phyloP scores from a whole-genome alignment of 768 basidiomycete genomes.

The Suillus occidentalis region DNA sequence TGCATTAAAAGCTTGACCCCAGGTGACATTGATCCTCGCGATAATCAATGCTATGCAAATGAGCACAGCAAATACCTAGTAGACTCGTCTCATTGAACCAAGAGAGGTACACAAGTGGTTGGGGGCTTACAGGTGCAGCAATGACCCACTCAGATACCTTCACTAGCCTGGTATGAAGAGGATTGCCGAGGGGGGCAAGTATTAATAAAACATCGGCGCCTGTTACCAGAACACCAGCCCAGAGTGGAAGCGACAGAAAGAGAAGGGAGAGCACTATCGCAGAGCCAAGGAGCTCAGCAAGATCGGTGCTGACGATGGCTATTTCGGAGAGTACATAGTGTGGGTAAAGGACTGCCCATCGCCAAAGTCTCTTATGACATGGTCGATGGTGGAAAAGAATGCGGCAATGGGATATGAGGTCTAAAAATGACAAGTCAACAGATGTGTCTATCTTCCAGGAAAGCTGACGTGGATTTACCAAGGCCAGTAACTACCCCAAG shows the following conservation, averaged over 20 bases:
- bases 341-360: conserved; percentile 64
- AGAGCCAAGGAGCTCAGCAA: conserved; percentile 80
- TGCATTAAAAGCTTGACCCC: conserved; percentile 73
- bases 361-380: conserved; percentile 52
- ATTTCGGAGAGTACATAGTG: conserved; percentile 65
- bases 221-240: conserved; percentile 71
- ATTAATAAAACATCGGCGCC: conserved; percentile 68
- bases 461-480: conserved; percentile 42
- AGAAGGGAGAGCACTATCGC: conserved; percentile 80
- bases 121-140: conserved; percentile 50
- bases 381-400: conserved; percentile 65
- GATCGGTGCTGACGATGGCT: conserved; percentile 75
- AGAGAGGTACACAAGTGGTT: not conserved
- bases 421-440: conserved; percentile 34
- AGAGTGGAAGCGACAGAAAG: conserved; percentile 66
- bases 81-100: conserved; percentile 1
- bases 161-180: conserved; percentile 63
- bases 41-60: conserved; percentile 79
- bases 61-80: conserved; percentile 69
- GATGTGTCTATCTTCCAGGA: conserved; percentile 2
- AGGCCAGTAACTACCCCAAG: conserved; percentile 83
- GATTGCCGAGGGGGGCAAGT: conserved; percentile 71
- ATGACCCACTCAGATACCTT: conserved; percentile 69
- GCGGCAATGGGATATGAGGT: conserved; percentile 63
- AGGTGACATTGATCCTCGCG: conserved; percentile 65